Evolutionary conservation across 2,329 filamentous ascomycete genomes (phyloP), one percentile per base, ranked within the genome.

Genomic region (Botrytis paeoniae): DNA sequence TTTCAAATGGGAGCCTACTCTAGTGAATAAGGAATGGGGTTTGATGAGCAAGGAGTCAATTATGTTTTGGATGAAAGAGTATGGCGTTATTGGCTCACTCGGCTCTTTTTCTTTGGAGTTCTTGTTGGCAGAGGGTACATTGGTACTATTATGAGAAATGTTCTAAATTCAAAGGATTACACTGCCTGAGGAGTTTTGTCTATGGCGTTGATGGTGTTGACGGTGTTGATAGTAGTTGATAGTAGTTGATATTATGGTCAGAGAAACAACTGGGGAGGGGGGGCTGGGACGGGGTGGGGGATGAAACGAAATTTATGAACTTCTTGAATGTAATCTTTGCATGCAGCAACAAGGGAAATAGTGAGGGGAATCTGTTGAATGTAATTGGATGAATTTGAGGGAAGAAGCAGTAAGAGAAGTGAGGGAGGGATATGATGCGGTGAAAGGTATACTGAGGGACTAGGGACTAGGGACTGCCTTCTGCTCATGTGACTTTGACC

Each of bases 21-120:
- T 29, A 16, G 35, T 54, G 45, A 48, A 41, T 29, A 54, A 25
- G 29, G 37, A 39, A 57, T 20, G 59, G 48, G 20, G 20, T 22
- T 71, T 71, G 45, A 41, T 22, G 43, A 43, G 69, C 35, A 32
- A 59, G 61, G 69, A 54, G 69, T 71, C 65, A 8, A 57, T 29
- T 6, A 25, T 35, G n/a, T 57, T 43, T 66, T 71, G 69, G 45
- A 71, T 66, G 69, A 37, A 20, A 32, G 12, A 37, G 48, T 29
- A 10, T 22, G 45, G 48, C 22, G 48, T 41, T 32, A 5, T 22
- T 22, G 20, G 48, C 25, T n/a, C 37, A 37, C 29, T 35, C 16
- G 41, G 25, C n/a, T 43, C 20, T 61, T n/a, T 35, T 32, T 60
- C n/a, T 57, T 39, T 32, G 22, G 32, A 25, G 25, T 48, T n/a